phyloP scores from a whole-genome alignment of 331 rosid species.

The Phaseolus coccineus region DNA sequence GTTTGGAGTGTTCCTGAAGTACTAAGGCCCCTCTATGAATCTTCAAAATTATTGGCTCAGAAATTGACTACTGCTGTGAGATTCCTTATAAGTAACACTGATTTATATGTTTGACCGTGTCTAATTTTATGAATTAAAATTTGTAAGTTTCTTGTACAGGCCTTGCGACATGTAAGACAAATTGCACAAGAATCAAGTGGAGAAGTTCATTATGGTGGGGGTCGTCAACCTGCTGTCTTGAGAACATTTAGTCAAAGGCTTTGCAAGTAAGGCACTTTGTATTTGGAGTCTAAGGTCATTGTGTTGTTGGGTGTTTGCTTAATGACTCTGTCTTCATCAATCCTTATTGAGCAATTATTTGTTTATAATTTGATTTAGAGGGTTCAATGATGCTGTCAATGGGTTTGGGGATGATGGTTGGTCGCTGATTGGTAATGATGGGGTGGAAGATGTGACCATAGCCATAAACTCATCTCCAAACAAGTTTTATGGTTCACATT shows the following conservation, averaged over 20 bases:
- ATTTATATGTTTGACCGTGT: neutral
- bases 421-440: constrained; percentile 77
- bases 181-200: constrained; percentile 84
- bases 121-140: neutral
- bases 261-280: constrained; percentile 59
- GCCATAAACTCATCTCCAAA: constrained; percentile 72
- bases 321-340: constrained; percentile 10
- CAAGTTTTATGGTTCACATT: constrained; percentile 66
- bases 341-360: constrained; percentile 15
- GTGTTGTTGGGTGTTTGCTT: neutral
- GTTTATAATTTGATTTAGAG: constrained; percentile 53
- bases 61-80: constrained; percentile 80
- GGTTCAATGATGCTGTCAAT: constrained; percentile 84
- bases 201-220: constrained; percentile 77
- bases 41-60: constrained; percentile 84
- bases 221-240: constrained; percentile 90
- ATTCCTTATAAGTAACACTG: neutral
- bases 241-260: constrained; percentile 89
- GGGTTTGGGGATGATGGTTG: constrained; percentile 89
- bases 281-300: neutral
- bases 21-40: constrained; percentile 85
- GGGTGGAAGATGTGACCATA: constrained; percentile 86
- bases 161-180: constrained; percentile 75
- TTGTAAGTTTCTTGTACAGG: constrained; percentile 50
- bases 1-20: constrained; percentile 91